Evolutionary conservation across 2,329 filamentous ascomycete genomes (phyloP).

Genomic region (Dendryphion nanum): DNA sequence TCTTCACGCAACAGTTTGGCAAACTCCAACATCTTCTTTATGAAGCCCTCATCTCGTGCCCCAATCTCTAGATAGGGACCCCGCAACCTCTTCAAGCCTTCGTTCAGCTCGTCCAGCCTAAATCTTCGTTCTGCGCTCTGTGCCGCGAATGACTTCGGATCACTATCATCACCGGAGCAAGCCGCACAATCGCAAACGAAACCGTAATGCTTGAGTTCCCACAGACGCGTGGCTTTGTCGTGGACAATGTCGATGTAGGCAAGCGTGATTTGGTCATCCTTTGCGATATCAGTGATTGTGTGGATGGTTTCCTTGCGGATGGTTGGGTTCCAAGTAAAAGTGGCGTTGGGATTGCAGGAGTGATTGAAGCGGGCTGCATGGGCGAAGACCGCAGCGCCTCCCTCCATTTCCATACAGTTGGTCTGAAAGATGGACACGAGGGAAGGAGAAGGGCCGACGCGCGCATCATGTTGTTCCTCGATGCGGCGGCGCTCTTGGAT

Average conservation of each 20-base stretch:
- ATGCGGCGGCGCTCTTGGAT: conserved; percentile 22
- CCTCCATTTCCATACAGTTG: conserved; percentile 39
- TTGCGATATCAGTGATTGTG: conserved; percentile 30
- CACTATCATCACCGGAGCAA: conserved; percentile 30
- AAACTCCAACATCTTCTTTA: conserved; percentile 24
- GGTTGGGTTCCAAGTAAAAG: conserved; percentile 34
- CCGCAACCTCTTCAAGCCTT: conserved; percentile 21
- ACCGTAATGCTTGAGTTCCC: conserved; percentile 37
- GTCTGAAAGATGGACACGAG: conserved; percentile 40
- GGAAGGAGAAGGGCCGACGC: conserved; percentile 17
- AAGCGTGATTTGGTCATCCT: conserved; percentile 39
- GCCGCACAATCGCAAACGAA: conserved; percentile 39
- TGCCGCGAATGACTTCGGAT: conserved; percentile 22
- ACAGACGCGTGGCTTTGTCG: conserved; percentile 25
- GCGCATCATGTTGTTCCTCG: conserved; percentile 30
- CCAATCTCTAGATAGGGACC: conserved; percentile 13
- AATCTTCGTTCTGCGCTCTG: conserved; percentile 31
- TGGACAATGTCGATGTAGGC: conserved; percentile 39
- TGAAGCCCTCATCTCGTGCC: conserved; percentile 12
- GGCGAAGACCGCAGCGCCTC: conserved; percentile 36
- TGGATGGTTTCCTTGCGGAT: conserved; percentile 34
- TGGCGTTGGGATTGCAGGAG: conserved; percentile 41
- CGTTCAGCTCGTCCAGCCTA: conserved; percentile 32
- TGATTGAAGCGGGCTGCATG: conserved; percentile 43
- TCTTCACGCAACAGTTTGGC: conserved; percentile 27